Base-by-base conservation (phyloP, 78 protist species). In the Chrysochromulina parva region DNA sequence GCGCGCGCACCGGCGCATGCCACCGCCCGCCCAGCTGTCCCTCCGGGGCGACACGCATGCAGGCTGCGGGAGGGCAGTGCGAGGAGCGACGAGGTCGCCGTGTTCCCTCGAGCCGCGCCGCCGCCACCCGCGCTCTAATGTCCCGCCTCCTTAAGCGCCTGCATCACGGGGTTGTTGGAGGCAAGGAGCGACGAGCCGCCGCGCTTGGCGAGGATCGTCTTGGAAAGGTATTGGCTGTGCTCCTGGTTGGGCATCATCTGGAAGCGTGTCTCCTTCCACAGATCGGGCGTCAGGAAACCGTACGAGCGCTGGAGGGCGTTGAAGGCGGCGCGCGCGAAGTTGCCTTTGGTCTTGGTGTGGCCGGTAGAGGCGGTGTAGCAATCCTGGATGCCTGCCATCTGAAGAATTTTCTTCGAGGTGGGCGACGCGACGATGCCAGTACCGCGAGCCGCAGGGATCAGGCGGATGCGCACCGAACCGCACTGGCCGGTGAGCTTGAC, bases 371-470 rank as follows among this genome's bases (percentile, higher is more conserved):
- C 65, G 85, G 99, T 98, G 98, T 96, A 99, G 95, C 98, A 98
- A 89, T 99, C 99, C 88, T 97, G 95, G 60, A 99, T 89, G 78
- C 99, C 99, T 85, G 99, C 99, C 86, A 96, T 84, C 91, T 92
- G 94, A 89, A 99, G 97, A 22, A 99, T 78, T 97, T 97, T 98
- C 98, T 97, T 98, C 94, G 99, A 96, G 86, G 90, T 92, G 28
- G 96, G 96, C 59, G 99, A 98, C 76, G 99, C 99, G 52, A 99
- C 99, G 91, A 99, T 87, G 76, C 99, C 99, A 57, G 99, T 95
- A 91, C 99, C 99, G 80, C 99, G 96, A 90, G 99, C 99, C 28
- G 99, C 99, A 58, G 99, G 99, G 85, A 99, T 97, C 54, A 99
- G 94, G 76, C 99, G 97, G 67, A 98, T 96, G 50, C 85, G 52